These are phyloP conservation scores for Diplodia corticola DNA, from an alignment of 2,329 filamentous ascomycete genomes.

Conservation along the genomic window DNA sequence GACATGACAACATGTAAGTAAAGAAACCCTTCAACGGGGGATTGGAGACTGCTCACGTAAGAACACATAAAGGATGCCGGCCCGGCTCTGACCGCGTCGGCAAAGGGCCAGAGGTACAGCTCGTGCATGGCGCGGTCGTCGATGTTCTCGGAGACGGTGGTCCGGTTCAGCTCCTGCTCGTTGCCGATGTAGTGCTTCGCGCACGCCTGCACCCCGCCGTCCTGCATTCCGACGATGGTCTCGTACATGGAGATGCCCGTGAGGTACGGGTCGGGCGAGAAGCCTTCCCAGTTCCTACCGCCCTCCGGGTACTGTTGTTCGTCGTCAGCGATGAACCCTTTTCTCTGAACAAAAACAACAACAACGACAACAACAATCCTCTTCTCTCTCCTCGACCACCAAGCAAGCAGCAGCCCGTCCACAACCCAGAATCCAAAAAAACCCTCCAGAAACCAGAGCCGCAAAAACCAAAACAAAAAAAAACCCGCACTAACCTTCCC, in stretches of 20 bases:
- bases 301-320: slow-evolving; percentile 25
- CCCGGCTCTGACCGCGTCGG: slow-evolving; percentile 60
- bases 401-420: neutral
- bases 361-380: too few relatives aligned
- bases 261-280: slow-evolving; percentile 46
- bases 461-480: neutral
- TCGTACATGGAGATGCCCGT: slow-evolving; percentile 43
- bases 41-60: slow-evolving; percentile 25
- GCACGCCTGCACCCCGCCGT: slow-evolving; percentile 45
- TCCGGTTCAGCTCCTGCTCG: slow-evolving; percentile 58
- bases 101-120: slow-evolving; percentile 67
- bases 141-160: slow-evolving; percentile 62
- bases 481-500: neutral
- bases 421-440: neutral
- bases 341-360: too few relatives aligned
- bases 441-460: too few relatives aligned
- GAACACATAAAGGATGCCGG: slow-evolving; percentile 62
- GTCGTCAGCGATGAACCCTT: neutral
- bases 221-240: slow-evolving; percentile 44
- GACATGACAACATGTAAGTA: too few relatives aligned
- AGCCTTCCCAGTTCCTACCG: slow-evolving; percentile 50
- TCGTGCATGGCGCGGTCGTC: slow-evolving; percentile 67
- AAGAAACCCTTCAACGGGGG: too few relatives aligned
- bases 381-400: too few relatives aligned
- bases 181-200: slow-evolving; percentile 61